Evolutionary conservation across 179 eudicot genomes (phyloP), one percentile per base, ranked within the genome.

Genomic region (Amaranthus tricolor): DNA sequence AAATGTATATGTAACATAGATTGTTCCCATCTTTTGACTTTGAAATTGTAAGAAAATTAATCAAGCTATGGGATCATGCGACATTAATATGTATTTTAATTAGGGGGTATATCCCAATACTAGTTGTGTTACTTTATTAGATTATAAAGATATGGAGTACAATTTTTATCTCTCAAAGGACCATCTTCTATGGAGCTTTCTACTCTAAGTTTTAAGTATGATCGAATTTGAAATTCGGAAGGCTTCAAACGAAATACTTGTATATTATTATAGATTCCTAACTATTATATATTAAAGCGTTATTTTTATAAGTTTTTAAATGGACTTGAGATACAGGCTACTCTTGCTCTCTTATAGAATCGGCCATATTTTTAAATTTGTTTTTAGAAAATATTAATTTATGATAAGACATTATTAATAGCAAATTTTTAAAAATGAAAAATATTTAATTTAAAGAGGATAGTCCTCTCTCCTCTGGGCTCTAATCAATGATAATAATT

Each of bases 1-100:
- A 21, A 57, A 78, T 48, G 50, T 61, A 4, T 15, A n/a, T 19
- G n/a, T 12, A 52, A 80, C 68, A 70, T 56, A 57, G 19, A 75
- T 59, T 51, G 54, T 43, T 66, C 51, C 16, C 40, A 31, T 54
- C 24, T 74, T 77, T 79, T 79, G 82, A 79, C 82, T 74, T 79
- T 73, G 51, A 78, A 43, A 61, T 20, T 64, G 12, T 64, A 63
- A 45, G 9, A 40, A 13, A 49, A 77, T 21, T 20, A 60, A 72
- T 72, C 24, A 53, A 16, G 53, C 45, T 50, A 65, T 65, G 40
- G 72, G 76, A 72, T 65, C 72, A 66, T 70, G 55, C 53, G 62
- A 78, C 48, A 50, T 63, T 70, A 62, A 70, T 70, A 5, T 45
- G 47, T 67, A 24, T 59, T 70, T 54, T 24, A 24, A 70, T 76